Evolutionary conservation across 495 filamentous ascomycete species (phyloP).

Genomic region (Hypomontagnella monticulosa): DNA sequence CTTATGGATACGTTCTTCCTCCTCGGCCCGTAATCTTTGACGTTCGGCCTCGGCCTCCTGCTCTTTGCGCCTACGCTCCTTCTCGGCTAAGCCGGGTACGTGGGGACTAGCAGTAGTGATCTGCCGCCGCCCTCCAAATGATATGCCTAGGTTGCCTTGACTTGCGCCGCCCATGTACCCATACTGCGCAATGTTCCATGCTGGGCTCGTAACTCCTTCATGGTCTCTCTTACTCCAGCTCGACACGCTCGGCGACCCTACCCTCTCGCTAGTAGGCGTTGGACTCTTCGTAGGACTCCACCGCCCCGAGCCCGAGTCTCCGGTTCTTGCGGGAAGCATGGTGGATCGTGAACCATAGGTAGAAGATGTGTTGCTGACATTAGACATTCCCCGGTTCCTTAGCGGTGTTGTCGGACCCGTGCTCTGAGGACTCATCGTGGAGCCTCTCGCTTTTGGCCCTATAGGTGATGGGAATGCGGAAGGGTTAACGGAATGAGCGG

Average conservation of each 20-base stretch:
- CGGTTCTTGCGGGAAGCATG: conserved; percentile 57
- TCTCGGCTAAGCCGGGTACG: conserved; percentile 74
- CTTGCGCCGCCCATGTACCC: conserved; percentile 98
- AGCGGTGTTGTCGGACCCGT: conserved; percentile 65
- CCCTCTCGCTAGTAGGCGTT: conserved; percentile 44
- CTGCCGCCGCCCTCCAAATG: conserved; percentile 90
- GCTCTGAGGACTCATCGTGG: conserved; percentile 70
- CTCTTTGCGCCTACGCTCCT: conserved; percentile 63
- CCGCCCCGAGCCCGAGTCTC: conserved; percentile 62
- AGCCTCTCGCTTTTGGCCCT: conserved; percentile 70
- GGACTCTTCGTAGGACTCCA: conserved; percentile 71
- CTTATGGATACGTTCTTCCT: conserved; percentile 69
- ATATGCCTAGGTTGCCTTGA: conserved; percentile 92
- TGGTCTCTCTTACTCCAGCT: conserved; percentile 91
- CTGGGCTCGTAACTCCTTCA: conserved; percentile 81
- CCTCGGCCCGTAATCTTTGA: conserved; percentile 67
- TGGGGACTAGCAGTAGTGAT: conserved; percentile 84
- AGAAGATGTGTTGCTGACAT: conserved; percentile 71
- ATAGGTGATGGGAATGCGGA: conserved; percentile 76
- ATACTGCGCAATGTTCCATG: conserved; percentile 99
- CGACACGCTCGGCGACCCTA: conserved; percentile 66
- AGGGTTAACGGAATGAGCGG: conserved; percentile 81
- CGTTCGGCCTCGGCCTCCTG: conserved; percentile 66
- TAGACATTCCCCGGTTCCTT: conserved; percentile 70
- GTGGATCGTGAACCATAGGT: conserved; percentile 51